Evolutionary conservation across 1,139 yeast species (phyloP), one percentile per base, ranked within the genome.

Genomic region (Sugiyamaella paludigena): DNA sequence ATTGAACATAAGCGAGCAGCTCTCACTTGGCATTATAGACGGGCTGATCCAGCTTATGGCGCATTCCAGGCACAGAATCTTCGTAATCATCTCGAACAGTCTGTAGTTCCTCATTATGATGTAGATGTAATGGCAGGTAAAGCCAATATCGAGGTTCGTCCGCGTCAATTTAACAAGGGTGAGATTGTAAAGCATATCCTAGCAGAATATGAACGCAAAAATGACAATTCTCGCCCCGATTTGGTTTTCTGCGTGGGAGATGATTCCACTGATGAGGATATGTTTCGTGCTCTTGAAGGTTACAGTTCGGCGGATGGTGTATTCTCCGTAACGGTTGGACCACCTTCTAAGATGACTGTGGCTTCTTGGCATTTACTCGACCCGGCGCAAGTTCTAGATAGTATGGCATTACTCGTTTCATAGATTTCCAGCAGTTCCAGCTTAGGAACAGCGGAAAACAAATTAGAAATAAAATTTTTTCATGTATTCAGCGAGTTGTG

Each of bases 71-170:
- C 98, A 0, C 74, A 78, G 28, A 80, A 83, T 63, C 78, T 95
- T 60, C 78, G 84, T 56, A 75, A 81, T 36, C 83, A 84, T 55
- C 69, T 94, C 50, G 74, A 77, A 52, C 72, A 70, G 12, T 77
- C 83, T 1, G 80, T 89, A 16, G 85, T 81, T 1, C 70, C 71
- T 40, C 79, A 80, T 38, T 87, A 81, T 61, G 96, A 88, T 51
- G 87, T 92, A 43, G 98, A 92, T 65, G 94, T 94, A n/a, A 91
- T 94, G 97, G 78, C 87, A 29, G 95, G 96, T 42, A 94, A 94
- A 70, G 98, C 98, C 42, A 94, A 94, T 64, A 79, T 94, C 47
- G 99, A 94, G 69, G 98, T 94, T 13, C 78, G 98, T 56, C 99
- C 99, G 8, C 80, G 81, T 52, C 86, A 88, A 65, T 88, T 92